Conservation (phyloP, 2,329 filamentous ascomycete genomes). For the Calonectria pteridis region DNA sequence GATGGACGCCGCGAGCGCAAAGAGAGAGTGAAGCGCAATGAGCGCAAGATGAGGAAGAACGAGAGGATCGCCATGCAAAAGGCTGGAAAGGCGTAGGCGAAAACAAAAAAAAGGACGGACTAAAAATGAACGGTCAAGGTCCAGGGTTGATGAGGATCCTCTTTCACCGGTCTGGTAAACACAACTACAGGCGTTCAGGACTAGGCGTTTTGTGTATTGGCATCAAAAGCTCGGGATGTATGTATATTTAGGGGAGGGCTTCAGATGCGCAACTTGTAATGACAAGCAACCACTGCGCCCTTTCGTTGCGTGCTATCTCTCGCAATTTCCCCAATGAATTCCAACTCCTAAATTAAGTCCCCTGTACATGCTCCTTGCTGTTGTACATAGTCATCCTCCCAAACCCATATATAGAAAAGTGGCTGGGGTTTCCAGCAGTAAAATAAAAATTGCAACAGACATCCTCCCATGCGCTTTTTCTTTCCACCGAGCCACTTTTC, state of each 20-base stretch:
- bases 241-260: conserved; percentile 22
- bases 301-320: conserved; percentile 33
- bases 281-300: conserved; percentile 35
- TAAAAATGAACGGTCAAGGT: background rate
- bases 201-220: conserved; percentile 46
- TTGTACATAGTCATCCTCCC: conserved; percentile 36
- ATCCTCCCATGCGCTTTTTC: conserved; percentile 16
- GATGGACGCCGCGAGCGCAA: conserved; percentile 74
- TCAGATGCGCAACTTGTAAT: conserved; percentile 36
- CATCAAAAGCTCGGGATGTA: conserved; percentile 38
- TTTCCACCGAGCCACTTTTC: background rate
- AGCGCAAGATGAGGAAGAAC: conserved; percentile 77
- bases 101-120: background rate
- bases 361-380: conserved; percentile 34
- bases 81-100: conserved; percentile 33
- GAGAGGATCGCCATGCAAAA: conserved; percentile 54
- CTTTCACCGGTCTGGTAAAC: conserved; percentile 28
- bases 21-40: conserved; percentile 79
- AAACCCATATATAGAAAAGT: conserved; percentile 23
- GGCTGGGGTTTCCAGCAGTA: conserved; percentile 46
- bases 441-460: conserved; percentile 15
- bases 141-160: conserved; percentile 20
- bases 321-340: conserved; percentile 32
- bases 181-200: conserved; percentile 47
- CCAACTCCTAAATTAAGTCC: conserved; percentile 36